Conservation (phyloP, 2,329 filamentous ascomycete species). For the Penicillium janthinellum region DNA sequence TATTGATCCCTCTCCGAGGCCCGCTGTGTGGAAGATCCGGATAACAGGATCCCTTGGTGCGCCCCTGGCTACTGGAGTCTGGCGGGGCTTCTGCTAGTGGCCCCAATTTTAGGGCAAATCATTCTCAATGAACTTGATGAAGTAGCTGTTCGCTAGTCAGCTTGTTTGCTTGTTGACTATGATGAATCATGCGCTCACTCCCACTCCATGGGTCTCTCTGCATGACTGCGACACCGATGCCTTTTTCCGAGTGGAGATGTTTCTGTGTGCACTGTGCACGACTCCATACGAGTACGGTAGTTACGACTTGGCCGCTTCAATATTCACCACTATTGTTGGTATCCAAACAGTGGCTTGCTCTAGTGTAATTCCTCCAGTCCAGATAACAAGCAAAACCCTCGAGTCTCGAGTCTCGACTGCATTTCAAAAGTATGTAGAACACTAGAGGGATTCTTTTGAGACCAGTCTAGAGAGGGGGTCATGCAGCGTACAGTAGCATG, state of each 20-base stretch:
- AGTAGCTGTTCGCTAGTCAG: not conserved
- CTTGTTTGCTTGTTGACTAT: not conserved
- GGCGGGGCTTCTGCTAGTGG: not conserved
- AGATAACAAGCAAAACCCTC: not conserved
- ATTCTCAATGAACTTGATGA: not conserved
- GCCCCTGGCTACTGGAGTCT: not conserved
- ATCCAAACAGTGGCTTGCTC: conserved; percentile 17
- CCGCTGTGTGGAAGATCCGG: conserved; percentile 5
- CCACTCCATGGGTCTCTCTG: not conserved
- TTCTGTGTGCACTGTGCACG: not conserved
- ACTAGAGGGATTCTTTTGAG: not conserved
- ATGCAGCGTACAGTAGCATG: not conserved
- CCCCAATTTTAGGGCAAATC: conserved; percentile 1
- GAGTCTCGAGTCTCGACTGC: not conserved
- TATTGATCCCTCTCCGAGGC: not conserved
- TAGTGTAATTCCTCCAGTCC: conserved; percentile 8
- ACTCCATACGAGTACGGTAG: not conserved
- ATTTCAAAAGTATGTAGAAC: not conserved
- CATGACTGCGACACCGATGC: conserved; percentile 6
- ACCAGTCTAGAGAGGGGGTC: not conserved
- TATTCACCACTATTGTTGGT: conserved; percentile 12
- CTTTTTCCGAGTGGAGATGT: conserved; percentile 4
- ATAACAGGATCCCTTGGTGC: not conserved
- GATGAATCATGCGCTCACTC: not conserved
- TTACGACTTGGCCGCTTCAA: not conserved